Conservation (phyloP, 2,329 filamentous ascomycete genomes). For the Talaromyces sp. region DNA sequence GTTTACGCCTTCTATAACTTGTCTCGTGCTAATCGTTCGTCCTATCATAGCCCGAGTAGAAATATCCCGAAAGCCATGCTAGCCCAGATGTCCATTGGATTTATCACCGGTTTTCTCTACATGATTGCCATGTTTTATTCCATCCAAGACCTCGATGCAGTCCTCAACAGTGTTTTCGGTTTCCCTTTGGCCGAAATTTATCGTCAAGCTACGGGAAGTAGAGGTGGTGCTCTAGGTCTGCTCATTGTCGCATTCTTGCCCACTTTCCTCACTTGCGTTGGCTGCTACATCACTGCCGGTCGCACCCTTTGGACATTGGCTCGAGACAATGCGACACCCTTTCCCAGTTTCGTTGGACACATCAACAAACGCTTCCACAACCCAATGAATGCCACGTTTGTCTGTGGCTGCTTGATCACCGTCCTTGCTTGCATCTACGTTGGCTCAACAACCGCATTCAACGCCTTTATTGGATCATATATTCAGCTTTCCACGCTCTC, state of each 20-base stretch:
- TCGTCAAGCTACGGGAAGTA: conserved; percentile 43
- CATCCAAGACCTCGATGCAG: conserved; percentile 41
- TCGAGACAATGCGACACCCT: conserved; percentile 58
- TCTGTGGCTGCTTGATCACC: conserved; percentile 49
- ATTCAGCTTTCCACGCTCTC: conserved; percentile 54
- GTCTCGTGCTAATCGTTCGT: not conserved
- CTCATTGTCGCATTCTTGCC: conserved; percentile 54
- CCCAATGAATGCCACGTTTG: conserved; percentile 55
- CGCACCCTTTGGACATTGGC: conserved; percentile 57
- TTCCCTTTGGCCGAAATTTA: conserved; percentile 48
- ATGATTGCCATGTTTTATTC: conserved; percentile 50
- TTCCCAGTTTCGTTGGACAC: conserved; percentile 48
- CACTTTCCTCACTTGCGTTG: conserved; percentile 49
- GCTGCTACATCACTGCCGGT: conserved; percentile 57
- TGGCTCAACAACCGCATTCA: conserved; percentile 52
- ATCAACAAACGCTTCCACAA: conserved; percentile 54
- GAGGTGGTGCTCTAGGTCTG: conserved; percentile 52
- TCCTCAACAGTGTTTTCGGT: conserved; percentile 35
- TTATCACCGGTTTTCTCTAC: conserved; percentile 44
- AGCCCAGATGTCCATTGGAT: conserved; percentile 46
- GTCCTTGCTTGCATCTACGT: conserved; percentile 54
- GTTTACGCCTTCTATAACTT: not conserved
- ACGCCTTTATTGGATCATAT: conserved; percentile 55
- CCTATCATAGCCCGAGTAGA: conserved; percentile 27
- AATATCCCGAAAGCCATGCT: conserved; percentile 49